Conservation (phyloP, 2,329 filamentous ascomycete species). For the Claviceps paspali region DNA sequence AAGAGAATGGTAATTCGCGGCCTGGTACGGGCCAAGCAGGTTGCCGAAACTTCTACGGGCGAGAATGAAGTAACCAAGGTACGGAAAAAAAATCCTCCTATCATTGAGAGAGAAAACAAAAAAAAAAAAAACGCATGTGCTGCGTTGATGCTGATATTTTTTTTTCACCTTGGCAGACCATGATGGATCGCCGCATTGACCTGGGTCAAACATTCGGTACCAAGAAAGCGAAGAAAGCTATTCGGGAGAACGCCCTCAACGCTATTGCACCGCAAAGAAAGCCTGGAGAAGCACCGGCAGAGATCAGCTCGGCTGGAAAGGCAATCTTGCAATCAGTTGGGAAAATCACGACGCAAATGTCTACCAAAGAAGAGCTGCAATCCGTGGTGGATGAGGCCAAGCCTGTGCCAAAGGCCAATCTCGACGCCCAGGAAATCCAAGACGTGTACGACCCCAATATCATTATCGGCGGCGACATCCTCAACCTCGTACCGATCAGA, state of each 20-base stretch:
- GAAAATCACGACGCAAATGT: conserved; percentile 47
- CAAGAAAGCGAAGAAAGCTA: conserved; percentile 70
- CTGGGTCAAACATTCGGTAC: conserved; percentile 71
- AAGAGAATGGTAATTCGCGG: conserved; percentile 49
- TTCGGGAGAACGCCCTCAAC: conserved; percentile 53
- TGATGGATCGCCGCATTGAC: conserved; percentile 47
- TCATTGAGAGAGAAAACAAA: not conserved
- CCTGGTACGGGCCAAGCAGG: conserved; percentile 39
- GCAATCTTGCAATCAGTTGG: conserved; percentile 51
- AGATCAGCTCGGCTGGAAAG: conserved; percentile 38
- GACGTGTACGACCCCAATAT: conserved; percentile 57
- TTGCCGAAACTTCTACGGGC: conserved; percentile 29
- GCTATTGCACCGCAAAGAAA: conserved; percentile 40
- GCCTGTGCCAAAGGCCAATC: conserved; percentile 57
- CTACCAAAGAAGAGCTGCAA: conserved; percentile 49
- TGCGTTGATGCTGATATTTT: conserved; percentile 10
- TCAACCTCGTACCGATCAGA: conserved; percentile 52
- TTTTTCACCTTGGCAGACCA: conserved; percentile 35
- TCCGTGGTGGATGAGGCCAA: conserved; percentile 51
- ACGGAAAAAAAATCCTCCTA: not conserved
- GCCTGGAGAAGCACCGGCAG: conserved; percentile 23
- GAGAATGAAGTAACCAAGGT: conserved; percentile 17
- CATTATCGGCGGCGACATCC: conserved; percentile 52
- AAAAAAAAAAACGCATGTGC: not conserved
- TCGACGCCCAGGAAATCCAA: conserved; percentile 48